Base-by-base conservation (phyloP, 1,284 basidiomycete genomes). In the Amylostereum chailletii region DNA sequence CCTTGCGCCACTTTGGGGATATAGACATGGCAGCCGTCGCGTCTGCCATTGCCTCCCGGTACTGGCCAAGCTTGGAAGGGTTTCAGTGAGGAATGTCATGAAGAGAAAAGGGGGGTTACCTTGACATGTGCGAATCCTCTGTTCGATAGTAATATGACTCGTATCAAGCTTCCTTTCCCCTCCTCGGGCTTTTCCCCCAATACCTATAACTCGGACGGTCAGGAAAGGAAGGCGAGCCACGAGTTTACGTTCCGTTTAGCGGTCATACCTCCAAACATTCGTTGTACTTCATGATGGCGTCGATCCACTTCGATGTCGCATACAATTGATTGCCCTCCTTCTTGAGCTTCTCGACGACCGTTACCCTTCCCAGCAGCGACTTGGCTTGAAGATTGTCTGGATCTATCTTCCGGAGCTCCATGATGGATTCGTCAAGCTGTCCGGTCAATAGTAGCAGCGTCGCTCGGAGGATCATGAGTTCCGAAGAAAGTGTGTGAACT, bases 1-100 rank as follows among this genome's bases (percentile, higher is more conserved):
- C 72, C 57, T 75, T 76, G 61, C 65, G 67, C 51, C 69, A 71
- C 11, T 58, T 56, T 0, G 65, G 54, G 46, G 71, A 59, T 36
- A 73, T 62, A 9, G 59, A 54, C 7, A 75, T 57, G 29, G 71
- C 69, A 2, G 57, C 51, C 31, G 64, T 62, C 46, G 68, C 68
- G 56, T 75, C 72, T 31, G 55, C 50, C 31, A 74, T 59, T 0
- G 72, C 69, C 4, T 66, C 62, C 29, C 19, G 19, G 19, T 19
- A 19, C 19, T 19, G 19, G 19, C 19, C 19, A 19, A 19, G 19
- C 19, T 19, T 19, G 19, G 19, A 19, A 19, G 19, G 19, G 19
- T 19, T 19, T 19, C 19, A 19, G 19, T 19, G 1, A 1, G 19
- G 19, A 19, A 19, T 19, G 19, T 19, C 19, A 19, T 19, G 19